phyloP scores from a whole-genome alignment of 305 asterid genomes.

The Fraxinus sp. region DNA sequence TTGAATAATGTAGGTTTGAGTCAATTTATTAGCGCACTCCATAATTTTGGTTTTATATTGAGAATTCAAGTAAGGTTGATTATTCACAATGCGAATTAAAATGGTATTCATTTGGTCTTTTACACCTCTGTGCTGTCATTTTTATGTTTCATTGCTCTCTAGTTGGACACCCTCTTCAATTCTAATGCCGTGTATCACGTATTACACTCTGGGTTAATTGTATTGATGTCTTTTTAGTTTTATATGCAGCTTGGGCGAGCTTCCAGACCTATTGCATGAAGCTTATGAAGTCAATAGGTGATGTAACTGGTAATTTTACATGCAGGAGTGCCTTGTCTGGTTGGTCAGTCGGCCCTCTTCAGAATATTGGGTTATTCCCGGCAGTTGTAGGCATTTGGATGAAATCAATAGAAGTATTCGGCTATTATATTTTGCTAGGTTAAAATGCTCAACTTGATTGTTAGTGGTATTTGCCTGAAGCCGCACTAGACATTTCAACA shows the following conservation, averaged over 20 bases:
- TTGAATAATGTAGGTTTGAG: neutral
- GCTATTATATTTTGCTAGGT: neutral
- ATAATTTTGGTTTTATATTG: neutral
- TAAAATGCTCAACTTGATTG: conserved; percentile 34
- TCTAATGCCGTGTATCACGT: neutral
- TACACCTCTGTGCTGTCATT: neutral
- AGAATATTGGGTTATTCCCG: neutral
- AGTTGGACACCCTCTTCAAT: neutral
- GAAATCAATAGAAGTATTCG: neutral
- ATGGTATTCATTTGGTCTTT: neutral
- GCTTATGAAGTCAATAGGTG: conserved; percentile 60
- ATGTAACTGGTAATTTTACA: conserved; percentile 21
- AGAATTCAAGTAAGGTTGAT: neutral
- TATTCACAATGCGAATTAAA: neutral
- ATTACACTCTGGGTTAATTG: neutral
- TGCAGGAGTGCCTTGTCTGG: conserved; percentile 41
- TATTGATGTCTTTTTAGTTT: neutral
- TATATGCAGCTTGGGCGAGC: conserved; percentile 70
- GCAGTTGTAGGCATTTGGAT: neutral
- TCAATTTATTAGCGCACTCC: neutral
- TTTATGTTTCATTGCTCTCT: neutral
- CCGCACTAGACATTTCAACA: conserved; percentile 36
- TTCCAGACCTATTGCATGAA: conserved; percentile 56
- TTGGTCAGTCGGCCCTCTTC: conserved; percentile 19
- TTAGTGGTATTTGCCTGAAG: conserved; percentile 35